Percentiles rank a stretch among this genome's conserved stretches.
Evolutionary conservation across 306 rosid genomes (phyloP).

Genomic region (Quercus variabilis): DNA sequence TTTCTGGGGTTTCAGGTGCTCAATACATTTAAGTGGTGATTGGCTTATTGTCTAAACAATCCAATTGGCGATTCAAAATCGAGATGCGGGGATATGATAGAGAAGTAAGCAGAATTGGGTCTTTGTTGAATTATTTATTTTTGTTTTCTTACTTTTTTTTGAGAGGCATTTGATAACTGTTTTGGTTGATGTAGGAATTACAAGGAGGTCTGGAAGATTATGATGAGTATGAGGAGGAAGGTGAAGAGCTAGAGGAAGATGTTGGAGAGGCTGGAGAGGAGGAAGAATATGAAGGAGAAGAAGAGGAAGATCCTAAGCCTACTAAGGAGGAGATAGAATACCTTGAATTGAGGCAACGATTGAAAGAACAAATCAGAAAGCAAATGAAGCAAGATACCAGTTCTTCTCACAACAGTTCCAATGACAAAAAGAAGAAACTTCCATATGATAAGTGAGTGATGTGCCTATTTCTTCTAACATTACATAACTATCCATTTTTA

Average conservation of each 20-base stretch:
- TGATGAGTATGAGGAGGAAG: slow-evolving; percentile 54
- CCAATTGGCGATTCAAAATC: background rate
- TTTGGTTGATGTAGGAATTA: slow-evolving; percentile 28
- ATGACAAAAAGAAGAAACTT: slow-evolving; percentile 44
- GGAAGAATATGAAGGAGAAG: slow-evolving; percentile 47
- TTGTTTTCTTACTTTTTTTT: background rate
- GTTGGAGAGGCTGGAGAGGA: slow-evolving; percentile 46
- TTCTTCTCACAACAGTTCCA: slow-evolving; percentile 33
- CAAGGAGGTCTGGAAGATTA: slow-evolving; percentile 32
- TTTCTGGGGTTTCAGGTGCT: background rate
- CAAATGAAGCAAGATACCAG: slow-evolving; percentile 50
- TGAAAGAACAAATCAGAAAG: slow-evolving; percentile 64
- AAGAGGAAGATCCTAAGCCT: slow-evolving; percentile 52
- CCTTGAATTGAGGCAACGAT: slow-evolving; percentile 66
- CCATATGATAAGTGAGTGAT: slow-evolving; percentile 74
- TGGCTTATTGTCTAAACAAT: background rate
- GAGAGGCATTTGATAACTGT: background rate
- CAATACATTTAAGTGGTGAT: slow-evolving; percentile 17
- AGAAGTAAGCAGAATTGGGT: slow-evolving; percentile 42
- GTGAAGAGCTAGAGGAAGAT: slow-evolving; percentile 37
- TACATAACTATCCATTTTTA: no score
- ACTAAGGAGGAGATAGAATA: slow-evolving; percentile 66
- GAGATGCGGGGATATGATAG: slow-evolving; percentile 65
- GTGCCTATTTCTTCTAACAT: background rate
- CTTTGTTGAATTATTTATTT: background rate